A percentile compares a stretch with the other conserved stretches of the same genome.
phyloP scores from a whole-genome alignment of 208 protist species.

The Crithidia acanthocephali region DNA sequence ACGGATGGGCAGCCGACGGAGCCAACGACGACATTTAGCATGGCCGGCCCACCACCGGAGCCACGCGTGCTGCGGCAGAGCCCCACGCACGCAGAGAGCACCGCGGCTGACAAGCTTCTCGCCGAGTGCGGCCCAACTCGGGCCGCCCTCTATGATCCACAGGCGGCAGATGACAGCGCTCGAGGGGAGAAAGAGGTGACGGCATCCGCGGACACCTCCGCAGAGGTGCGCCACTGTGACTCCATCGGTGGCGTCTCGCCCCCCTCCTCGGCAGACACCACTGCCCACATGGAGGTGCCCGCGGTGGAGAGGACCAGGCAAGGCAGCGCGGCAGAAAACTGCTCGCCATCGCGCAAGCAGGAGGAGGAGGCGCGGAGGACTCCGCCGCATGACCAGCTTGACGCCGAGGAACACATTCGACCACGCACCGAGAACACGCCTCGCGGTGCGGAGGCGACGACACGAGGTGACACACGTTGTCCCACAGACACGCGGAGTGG shows the following conservation, averaged over 20 bases:
- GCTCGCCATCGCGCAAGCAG: background rate
- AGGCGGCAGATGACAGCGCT: background rate
- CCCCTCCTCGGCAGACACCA: slow-evolving; percentile 24
- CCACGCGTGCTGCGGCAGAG: background rate
- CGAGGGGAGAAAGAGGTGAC: background rate
- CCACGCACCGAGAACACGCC: no score
- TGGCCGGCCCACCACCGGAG: background rate
- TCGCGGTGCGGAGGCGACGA: no score
- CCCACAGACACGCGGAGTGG: no score
- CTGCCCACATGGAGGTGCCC: slow-evolving; percentile 13
- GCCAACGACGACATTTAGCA: slow-evolving; percentile 7
- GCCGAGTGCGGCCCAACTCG: background rate
- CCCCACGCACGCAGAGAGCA: background rate
- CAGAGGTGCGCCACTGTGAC: slow-evolving; percentile 2
- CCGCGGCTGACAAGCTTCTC: background rate
- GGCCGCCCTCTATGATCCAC: slow-evolving; percentile 14
- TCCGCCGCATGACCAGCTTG: no score
- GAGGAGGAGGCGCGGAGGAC: no score
- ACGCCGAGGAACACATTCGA: no score
- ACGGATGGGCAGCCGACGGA: slow-evolving; percentile 9
- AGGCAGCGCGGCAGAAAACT: background rate
- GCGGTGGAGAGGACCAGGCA: background rate
- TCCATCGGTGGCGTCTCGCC: slow-evolving; percentile 18
- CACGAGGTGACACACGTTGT: no score
- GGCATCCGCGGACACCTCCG: background rate